Evolutionary conservation across 306 rosid genomes (phyloP), one percentile per base, ranked within the genome.

Genomic region (Acacia confusa): DNA sequence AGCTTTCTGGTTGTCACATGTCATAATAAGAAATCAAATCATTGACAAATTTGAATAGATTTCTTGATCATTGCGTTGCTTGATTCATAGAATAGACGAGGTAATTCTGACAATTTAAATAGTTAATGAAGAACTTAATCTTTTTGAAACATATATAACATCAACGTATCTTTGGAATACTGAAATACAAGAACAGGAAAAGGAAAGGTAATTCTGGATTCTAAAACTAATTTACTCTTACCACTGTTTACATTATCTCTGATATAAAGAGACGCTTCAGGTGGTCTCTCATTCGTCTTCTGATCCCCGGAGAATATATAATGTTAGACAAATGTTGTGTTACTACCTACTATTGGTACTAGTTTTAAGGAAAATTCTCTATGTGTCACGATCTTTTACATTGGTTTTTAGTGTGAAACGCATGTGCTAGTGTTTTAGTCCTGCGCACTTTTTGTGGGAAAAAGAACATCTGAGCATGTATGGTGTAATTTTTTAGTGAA

Each of bases 61-160:
- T 71, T 67, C 50, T 36, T 41, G 68, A 67, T 69, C 53, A 64
- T 36, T 66, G 63, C 50, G 74, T 83, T 80, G 16, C 58, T 67
- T 47, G 48, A 40, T 70, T 61, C 19, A 34, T n/a, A 17, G 16
- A 63, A 10, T 27, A 28, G 9, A 74, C 44, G 41, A 74, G 20
- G 12, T 57, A 53, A 41, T 61, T 66, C 45, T 53, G 67, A 32
- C 79, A 40, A 75, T 36, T 82, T 65, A 82, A 43, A 72, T 45
- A 40, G 64, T 66, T 20, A 70, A 81, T 53, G 50, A 73, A 40
- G 32, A 64, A 55, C 77, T 75, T 43, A 19, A 74, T 74, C 30
- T 57, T 74, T 57, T 85, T 63, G 50, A 76, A 52, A 68, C 83
- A n/a, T n/a, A 80, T 63, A 72, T 52, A 71, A 76, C 72, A 67